Evolutionary conservation across 2,329 filamentous ascomycete genomes (phyloP), one percentile per base, ranked within the genome.

Genomic region (Ceratocystis destructans): DNA sequence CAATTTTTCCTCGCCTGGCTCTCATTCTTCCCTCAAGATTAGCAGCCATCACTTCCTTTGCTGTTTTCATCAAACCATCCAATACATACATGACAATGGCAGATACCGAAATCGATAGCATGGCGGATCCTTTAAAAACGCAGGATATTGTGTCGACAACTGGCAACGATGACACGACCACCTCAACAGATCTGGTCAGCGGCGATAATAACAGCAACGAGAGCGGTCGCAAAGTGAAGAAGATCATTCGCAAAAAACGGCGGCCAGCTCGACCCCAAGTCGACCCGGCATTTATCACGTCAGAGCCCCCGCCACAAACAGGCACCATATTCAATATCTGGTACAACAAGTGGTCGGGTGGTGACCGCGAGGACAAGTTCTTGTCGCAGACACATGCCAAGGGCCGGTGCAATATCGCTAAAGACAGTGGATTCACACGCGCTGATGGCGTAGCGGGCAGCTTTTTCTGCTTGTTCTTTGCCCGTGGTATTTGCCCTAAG

Each of bases 271-370:
- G 93, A 68, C 88, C 89, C 0, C 94, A 99, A 77, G 87, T 96
- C 72, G 94, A 99, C 73, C 85, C 91, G 1, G 85, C 87, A 50
- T 87, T 87, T 55, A 83, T 96, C 77, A 89, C 88, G 71, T 87
- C 87, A 44, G 90, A 96, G 71, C 88, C 89, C 3, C 90, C 92
- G 17, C 89, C 90, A 1, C 92, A 97, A 72, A 97, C 93, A 0
- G 94, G 94, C 64, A 96, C 90, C 0, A 90, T 92, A 67, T 99
- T 94, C 82, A 99, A 99, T 76, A 95, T 96, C 73, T 96, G 92
- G 93, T 96, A 96, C 78, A 96, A 96, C 79, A 97, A 96, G 77
- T 97, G 93, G 92, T 88, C 87, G 0, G 94, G 94, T 70, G 94
- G 94, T 72, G 94, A 99, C 76, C 85, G 91, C 68, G 93, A 97